These are phyloP conservation scores for Candida lessepsii DNA, from an alignment of 805 yeast species.

Conservation along the genomic window DNA sequence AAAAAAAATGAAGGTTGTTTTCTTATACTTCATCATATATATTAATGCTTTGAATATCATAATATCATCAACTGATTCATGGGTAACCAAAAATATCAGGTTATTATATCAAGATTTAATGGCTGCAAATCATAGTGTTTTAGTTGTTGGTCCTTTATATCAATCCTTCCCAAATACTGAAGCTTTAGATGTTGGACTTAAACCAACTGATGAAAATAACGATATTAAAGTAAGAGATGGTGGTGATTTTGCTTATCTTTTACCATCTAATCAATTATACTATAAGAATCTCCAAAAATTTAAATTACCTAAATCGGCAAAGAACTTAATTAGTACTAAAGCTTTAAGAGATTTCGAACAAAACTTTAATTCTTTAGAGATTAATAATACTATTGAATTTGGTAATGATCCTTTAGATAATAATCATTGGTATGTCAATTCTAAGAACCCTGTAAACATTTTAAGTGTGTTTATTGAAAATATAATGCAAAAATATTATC, in stretches of 20 bases:
- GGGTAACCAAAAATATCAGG: slow-evolving; percentile 38
- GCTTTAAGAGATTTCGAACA: slow-evolving; percentile 8
- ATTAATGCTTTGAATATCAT: slow-evolving; percentile 24
- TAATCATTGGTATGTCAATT: slow-evolving; percentile 34
- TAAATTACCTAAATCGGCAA: slow-evolving; percentile 8
- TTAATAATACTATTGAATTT: slow-evolving; percentile 13
- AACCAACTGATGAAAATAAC: neutral
- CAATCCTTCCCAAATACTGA: slow-evolving; percentile 11
- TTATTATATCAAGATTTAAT: slow-evolving; percentile 25
- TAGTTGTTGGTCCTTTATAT: slow-evolving; percentile 32
- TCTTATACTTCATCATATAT: neutral
- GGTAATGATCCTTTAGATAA: slow-evolving; percentile 37
- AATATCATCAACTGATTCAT: slow-evolving; percentile 32
- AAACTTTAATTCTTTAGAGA: slow-evolving; percentile 1
- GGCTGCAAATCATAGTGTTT: slow-evolving; percentile 29
- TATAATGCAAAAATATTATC: slow-evolving; percentile 25
- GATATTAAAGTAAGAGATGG: slow-evolving; percentile 22
- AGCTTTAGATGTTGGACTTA: neutral
- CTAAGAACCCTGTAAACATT: slow-evolving; percentile 23
- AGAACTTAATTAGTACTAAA: slow-evolving; percentile 11
- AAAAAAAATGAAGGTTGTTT: neutral
- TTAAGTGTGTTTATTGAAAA: slow-evolving; percentile 26
- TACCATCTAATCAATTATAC: slow-evolving; percentile 31
- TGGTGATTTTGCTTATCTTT: slow-evolving; percentile 36
- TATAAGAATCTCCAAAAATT: slow-evolving; percentile 17